Evolutionary conservation across 2,329 filamentous ascomycete species (phyloP), one percentile per base, ranked within the genome.

Genomic region (Elsinoe australis): DNA sequence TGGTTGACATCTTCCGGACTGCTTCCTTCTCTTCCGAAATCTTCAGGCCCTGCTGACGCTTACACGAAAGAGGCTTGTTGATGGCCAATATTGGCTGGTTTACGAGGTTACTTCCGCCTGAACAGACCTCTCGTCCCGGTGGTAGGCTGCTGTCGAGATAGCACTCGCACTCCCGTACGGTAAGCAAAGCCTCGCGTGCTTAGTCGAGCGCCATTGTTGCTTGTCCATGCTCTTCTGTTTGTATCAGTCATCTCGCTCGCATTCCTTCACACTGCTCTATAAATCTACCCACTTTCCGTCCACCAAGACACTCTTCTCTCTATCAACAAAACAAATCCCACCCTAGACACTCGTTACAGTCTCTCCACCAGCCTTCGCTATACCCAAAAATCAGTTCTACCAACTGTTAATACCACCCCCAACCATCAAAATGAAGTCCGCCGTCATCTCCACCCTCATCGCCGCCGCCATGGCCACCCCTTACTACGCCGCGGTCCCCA

Each of bases 361-460:
- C 18, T 22, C 44, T 22, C 9, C 21, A 18, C 24, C 26, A 26
- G 12, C 17, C 6, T 19, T 17, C 19, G 12, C 44, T 8, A 33
- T 31, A 12, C 34, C 15, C n/a, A 24, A 21, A 26, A 29, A 29
- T 29, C 6, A 6, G 12, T 29, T 7, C 6, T 29, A 6, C 26
- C 26, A 29, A 29, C 26, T 29, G n/a, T 12, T n/a, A 21, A 29
- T 26, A 1, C 32, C 19, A 35, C 31, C 31, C 44, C 31, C 29
- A 48, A 45, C 47, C 48, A 55, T 63, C 68, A 73, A 66, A 55
- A 75, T 75, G 72, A 71, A 69, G 67, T 55, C 52, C 47, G 52
- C 53, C 65, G 47, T 49, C 39, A 51, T 54, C 44, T 53, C 55
- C 49, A 21, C 33, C 45, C 22, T 48, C 45, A 33, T 36, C 45